phyloP scores from a whole-genome alignment of 306 rosid genomes.

The Herpetospermum pedunculosum region DNA sequence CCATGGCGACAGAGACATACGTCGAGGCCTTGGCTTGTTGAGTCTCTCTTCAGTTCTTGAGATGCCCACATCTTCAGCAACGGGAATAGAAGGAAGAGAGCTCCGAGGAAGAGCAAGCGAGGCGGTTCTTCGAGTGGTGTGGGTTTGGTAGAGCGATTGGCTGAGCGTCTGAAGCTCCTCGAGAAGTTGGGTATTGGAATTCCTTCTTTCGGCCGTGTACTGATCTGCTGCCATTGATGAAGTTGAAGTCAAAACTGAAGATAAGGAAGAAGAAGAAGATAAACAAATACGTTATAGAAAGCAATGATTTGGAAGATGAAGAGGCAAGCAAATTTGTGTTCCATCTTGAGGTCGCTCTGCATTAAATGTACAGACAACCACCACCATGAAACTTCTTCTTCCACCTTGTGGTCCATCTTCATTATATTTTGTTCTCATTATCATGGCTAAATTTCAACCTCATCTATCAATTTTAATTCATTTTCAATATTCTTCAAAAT shows the following conservation, averaged over 20 bases:
- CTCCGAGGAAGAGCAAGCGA: slow-evolving; percentile 80
- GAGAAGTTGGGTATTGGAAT: slow-evolving; percentile 54
- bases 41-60: slow-evolving; percentile 18
- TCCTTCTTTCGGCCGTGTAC: slow-evolving; percentile 19
- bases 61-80: slow-evolving; percentile 25
- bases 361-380: neutral
- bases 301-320: slow-evolving; percentile 26
- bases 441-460: too few species aligned
- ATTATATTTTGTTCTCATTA: too few species aligned
- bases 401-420: too few species aligned
- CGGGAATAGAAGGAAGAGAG: slow-evolving; percentile 37
- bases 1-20: slow-evolving; percentile 92
- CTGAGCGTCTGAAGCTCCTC: slow-evolving; percentile 82
- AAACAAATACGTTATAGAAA: slow-evolving; percentile 3
- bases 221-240: slow-evolving; percentile 40
- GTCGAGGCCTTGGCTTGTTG: slow-evolving; percentile 37
- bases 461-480: too few species aligned
- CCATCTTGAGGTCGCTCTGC: too few species aligned
- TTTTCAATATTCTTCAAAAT: too few species aligned
- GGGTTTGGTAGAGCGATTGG: slow-evolving; percentile 65
- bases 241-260: neutral
- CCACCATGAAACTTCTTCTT: neutral
- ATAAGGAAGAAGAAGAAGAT: neutral
- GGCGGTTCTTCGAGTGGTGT: slow-evolving; percentile 63
- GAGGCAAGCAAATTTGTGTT: slow-evolving; percentile 32